Evolutionary conservation across 768 basidiomycete species (phyloP).

Genomic region (Omphalotus guepiniiformis): DNA sequence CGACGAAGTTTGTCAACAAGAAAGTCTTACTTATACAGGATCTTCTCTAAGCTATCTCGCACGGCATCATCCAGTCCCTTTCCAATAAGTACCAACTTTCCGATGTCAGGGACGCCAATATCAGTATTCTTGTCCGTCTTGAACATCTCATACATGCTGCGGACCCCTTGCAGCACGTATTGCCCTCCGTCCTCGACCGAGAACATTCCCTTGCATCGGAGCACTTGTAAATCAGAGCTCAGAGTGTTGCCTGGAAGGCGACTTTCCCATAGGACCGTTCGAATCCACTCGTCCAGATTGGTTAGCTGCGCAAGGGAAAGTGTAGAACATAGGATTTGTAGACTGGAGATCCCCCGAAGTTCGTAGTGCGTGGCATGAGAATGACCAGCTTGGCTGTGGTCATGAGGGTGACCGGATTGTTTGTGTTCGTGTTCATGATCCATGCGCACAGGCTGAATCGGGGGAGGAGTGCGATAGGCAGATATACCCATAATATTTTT

Average conservation of each 20-base stretch:
- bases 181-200: slow-evolving; percentile 46
- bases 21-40: too few species aligned
- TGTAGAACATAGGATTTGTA: slow-evolving; percentile 65
- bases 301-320: slow-evolving; percentile 45
- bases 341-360: slow-evolving; percentile 76
- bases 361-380: slow-evolving; percentile 53
- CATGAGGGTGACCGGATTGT: slow-evolving; percentile 12
- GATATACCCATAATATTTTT: slow-evolving; percentile 72
- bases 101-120: slow-evolving; percentile 52
- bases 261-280: slow-evolving; percentile 78
- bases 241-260: slow-evolving; percentile 33
- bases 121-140: slow-evolving; percentile 21
- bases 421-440: slow-evolving; percentile 30
- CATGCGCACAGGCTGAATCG: slow-evolving; percentile 23
- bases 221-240: slow-evolving; percentile 44
- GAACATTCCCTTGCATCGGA: slow-evolving; percentile 90
- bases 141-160: slow-evolving; percentile 81
- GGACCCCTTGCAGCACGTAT: slow-evolving; percentile 87
- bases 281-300: slow-evolving; percentile 75
- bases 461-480: slow-evolving; percentile 60
- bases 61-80: slow-evolving; percentile 64
- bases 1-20: not conserved
- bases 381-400: slow-evolving; percentile 18
- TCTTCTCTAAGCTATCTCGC: slow-evolving; percentile 46
- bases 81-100: slow-evolving; percentile 87